phyloP scores from a whole-genome alignment of 495 filamentous ascomycete genomes.

The Xylaria curta region DNA sequence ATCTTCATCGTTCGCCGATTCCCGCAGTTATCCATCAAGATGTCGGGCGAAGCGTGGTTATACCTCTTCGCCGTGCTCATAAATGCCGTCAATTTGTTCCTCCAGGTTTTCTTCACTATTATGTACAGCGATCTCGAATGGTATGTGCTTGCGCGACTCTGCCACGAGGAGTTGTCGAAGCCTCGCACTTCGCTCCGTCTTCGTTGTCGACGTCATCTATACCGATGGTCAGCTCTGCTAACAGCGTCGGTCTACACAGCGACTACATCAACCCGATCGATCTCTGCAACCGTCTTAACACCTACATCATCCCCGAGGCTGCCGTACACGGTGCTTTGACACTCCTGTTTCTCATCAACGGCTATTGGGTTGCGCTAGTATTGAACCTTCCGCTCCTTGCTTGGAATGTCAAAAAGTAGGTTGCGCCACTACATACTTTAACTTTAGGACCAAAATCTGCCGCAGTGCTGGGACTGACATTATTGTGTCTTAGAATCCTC shows the following conservation, averaged over 20 bases:
- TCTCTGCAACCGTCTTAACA: slow-evolving; percentile 99
- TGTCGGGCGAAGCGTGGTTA: slow-evolving; percentile 99
- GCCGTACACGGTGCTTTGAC: slow-evolving; percentile 96
- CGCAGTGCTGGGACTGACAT: slow-evolving; percentile 34
- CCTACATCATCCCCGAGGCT: slow-evolving; percentile 99
- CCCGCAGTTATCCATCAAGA: slow-evolving; percentile 56
- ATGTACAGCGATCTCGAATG: slow-evolving; percentile 99
- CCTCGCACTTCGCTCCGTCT: slow-evolving; percentile 22
- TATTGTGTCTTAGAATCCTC: slow-evolving; percentile 69
- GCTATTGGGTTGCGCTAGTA: slow-evolving; percentile 94
- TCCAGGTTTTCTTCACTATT: slow-evolving; percentile 99
- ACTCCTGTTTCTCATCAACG: slow-evolving; percentile 94
- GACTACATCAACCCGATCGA: slow-evolving; percentile 99
- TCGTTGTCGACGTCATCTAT: slow-evolving; percentile 35
- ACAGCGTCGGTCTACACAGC: slow-evolving; percentile 55
- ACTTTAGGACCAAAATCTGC: neutral
- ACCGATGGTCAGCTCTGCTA: slow-evolving; percentile 19
- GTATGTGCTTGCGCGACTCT: slow-evolving; percentile 60
- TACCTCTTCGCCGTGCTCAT: slow-evolving; percentile 98
- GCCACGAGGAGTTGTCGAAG: neutral
- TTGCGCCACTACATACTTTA: slow-evolving; percentile 20
- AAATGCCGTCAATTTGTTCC: slow-evolving; percentile 99
- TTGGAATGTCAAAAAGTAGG: slow-evolving; percentile 97
- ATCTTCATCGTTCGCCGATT: slow-evolving; percentile 7
- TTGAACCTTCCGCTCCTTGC: slow-evolving; percentile 91